These are phyloP conservation scores for Dendrobium nobile DNA, from an alignment of 106 monocot species.

Conservation along the genomic window DNA sequence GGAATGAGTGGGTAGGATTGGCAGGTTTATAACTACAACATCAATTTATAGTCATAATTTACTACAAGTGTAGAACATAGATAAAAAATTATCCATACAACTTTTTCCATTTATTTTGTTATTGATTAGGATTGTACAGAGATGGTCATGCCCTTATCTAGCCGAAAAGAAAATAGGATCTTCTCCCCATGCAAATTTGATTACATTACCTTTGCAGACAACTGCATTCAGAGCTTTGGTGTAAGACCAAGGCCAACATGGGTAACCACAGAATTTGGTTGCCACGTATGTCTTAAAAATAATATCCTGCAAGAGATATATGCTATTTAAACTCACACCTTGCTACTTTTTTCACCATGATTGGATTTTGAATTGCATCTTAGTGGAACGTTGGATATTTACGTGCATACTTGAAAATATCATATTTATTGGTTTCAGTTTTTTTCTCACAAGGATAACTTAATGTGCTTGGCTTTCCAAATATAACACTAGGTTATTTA, in stretches of 20 bases:
- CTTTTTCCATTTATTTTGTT: background rate
- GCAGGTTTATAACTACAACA: conserved; percentile 24
- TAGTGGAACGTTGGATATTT: background rate
- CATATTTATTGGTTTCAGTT: background rate
- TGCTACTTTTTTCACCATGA: background rate
- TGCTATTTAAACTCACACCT: background rate
- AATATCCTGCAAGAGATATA: background rate
- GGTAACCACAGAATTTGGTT: conserved; percentile 89
- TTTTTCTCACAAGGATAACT: background rate
- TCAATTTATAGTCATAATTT: background rate
- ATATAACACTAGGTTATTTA: background rate
- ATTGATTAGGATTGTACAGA: conserved; percentile 67
- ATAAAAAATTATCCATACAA: background rate
- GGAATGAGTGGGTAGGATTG: conserved; percentile 33
- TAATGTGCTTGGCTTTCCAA: background rate
- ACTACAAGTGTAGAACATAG: background rate
- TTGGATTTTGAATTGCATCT: background rate
- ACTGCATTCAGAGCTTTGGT: conserved; percentile 46
- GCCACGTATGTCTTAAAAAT: conserved; percentile 58
- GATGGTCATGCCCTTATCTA: conserved; percentile 83
- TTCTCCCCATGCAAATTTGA: conserved; percentile 60
- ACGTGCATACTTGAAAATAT: background rate
- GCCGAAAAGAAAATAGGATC: conserved; percentile 65
- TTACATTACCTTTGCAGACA: conserved; percentile 36
- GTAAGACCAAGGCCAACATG: conserved; percentile 71